These are phyloP conservation scores for Candida coquimbonensis DNA, from an alignment of 805 yeast genomes.

Conservation along the genomic window DNA sequence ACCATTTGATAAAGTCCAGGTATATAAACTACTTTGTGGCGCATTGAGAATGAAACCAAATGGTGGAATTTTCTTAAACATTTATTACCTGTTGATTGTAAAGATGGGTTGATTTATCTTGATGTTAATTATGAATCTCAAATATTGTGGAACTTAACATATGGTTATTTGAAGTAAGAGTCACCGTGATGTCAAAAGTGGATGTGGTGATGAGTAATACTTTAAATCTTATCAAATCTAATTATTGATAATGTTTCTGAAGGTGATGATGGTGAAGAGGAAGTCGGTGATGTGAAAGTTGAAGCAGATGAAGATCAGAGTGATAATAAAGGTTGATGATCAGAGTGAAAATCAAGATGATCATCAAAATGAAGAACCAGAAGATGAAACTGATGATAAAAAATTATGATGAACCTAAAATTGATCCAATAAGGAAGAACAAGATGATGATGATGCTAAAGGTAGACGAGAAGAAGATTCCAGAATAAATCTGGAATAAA, in stretches of 20 bases:
- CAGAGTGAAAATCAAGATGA: too few relatives aligned
- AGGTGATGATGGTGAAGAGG: background rate
- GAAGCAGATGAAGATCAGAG: too few relatives aligned
- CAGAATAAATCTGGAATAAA: background rate
- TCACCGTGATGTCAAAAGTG: too few relatives aligned
- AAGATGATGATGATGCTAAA: background rate
- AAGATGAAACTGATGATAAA: background rate
- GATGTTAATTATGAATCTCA: too few relatives aligned
- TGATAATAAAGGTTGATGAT: too few relatives aligned
- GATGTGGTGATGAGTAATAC: too few relatives aligned
- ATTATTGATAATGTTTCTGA: background rate
- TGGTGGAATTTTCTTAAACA: constrained; percentile 42
- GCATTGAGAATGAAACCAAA: constrained; percentile 48
- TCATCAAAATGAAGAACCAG: background rate
- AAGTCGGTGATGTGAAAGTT: too few relatives aligned
- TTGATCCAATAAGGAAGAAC: background rate
- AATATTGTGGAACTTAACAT: too few relatives aligned
- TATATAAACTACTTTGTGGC: constrained; percentile 71
- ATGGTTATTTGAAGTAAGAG: too few relatives aligned
- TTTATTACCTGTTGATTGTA: too few relatives aligned
- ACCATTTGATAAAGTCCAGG: constrained; percentile 68
- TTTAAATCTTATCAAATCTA: too few relatives aligned
- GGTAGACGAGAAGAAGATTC: background rate
- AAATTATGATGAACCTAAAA: background rate
- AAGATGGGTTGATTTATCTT: too few relatives aligned